Evolutionary conservation across 1,139 yeast species (phyloP), one percentile per base, ranked within the genome.

Genomic region (Taphrina pruni): DNA sequence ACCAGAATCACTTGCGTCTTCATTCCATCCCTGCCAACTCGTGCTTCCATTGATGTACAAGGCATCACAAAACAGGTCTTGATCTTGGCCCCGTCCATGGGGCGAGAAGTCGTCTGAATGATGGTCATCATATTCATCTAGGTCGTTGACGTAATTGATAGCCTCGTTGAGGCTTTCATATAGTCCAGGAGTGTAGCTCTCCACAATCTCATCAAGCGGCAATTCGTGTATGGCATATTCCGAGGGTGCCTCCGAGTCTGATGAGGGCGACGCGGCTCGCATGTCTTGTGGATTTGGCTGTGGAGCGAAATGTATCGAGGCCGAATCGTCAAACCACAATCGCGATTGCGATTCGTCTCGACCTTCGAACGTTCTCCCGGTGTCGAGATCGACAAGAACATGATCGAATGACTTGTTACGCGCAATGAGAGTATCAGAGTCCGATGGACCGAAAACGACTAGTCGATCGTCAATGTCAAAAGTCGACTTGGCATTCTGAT

Each of bases 131-230:
- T 45, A n/a, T 12, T 45, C 48, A n/a, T 17, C 48, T 12, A 8
- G 21, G 48, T 17, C 6, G 48, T 45, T 14, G n/a, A 11, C 12
- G 12, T 35, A 11, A 7, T 26, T 32, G 7, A 48, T 12, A 48
- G 54, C 54, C 12, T 20, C 54, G 17, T 54, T 54, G 21, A 54
- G 36, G 43, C 57, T 54, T 11, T 12, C 57, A 12, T 35, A 41
- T 1, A 41, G 20, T 35, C 57, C 57, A 26, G 57, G 57, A 38
- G 6, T 11, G 21, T 36, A 32, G 20, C 6, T 36, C 43, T 54
- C 57, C 9, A 8, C 55, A 11, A 11, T 41, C n/a, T 32, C 54
- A 2, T 50, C 54, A 11, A 4, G 9, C 14, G 54, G 36, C n/a
- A 26, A 11, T 11, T 20, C 54, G 12, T 11, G 36, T 21, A n/a